These are phyloP conservation scores for Aspergillus ustus DNA, from an alignment of 2,329 filamentous ascomycete species.

Conservation along the genomic window DNA sequence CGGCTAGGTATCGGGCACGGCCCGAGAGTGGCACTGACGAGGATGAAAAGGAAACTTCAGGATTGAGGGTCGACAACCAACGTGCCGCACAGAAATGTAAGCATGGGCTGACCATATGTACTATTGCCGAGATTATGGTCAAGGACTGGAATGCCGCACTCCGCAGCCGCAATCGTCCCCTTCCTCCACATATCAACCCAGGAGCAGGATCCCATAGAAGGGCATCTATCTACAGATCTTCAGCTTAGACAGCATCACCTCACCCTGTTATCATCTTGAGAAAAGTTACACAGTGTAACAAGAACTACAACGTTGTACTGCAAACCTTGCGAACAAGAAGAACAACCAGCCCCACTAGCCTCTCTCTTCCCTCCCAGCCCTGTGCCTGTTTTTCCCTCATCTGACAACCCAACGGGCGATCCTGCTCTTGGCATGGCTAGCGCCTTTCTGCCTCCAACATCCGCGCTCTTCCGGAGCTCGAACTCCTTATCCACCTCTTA, in stretches of 20 bases:
- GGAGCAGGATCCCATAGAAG: background rate
- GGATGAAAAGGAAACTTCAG: background rate
- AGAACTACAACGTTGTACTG: no score
- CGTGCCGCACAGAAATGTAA: no score
- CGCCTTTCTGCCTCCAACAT: constrained; percentile 1
- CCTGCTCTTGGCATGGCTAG: constrained; percentile 19
- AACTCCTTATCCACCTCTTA: background rate
- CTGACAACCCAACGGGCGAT: constrained; percentile 26
- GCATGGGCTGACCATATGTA: no score
- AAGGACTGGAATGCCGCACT: no score
- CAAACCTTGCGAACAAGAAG: background rate
- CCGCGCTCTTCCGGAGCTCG: constrained; percentile 12
- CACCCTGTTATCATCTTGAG: background rate
- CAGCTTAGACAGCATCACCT: background rate
- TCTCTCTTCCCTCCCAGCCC: background rate
- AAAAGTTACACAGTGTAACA: background rate
- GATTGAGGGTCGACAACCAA: background rate
- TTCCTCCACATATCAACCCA: background rate
- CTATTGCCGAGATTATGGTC: no score
- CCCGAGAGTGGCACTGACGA: background rate
- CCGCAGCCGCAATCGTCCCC: background rate
- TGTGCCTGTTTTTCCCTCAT: constrained; percentile 18
- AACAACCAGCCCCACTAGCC: background rate
- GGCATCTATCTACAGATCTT: background rate
- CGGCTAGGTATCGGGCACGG: background rate